phyloP scores from a whole-genome alignment of 441 rosid genomes.

The Adansonia grandidieri region DNA sequence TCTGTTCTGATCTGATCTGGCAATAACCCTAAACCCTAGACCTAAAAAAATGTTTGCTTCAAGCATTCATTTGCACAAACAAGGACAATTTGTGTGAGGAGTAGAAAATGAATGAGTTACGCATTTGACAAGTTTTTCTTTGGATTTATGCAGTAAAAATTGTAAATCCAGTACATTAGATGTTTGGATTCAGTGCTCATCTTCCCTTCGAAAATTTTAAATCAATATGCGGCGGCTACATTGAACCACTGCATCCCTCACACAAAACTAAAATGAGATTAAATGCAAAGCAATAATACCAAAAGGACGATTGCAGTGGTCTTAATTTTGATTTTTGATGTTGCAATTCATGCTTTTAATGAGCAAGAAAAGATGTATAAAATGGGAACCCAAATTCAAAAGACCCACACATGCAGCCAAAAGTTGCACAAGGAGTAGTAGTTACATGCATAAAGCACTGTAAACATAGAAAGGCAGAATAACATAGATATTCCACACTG shows the following conservation, averaged over 20 bases:
- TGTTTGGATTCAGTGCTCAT: too few species aligned
- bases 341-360: too few species aligned
- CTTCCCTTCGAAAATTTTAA: too few species aligned
- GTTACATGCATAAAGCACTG: constrained; percentile 16
- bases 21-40: neutral
- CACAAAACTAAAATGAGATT: neutral
- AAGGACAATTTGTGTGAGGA: neutral
- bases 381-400: neutral
- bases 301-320: too few species aligned
- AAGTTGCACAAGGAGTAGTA: neutral
- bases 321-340: neutral
- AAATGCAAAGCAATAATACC: neutral
- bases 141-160: neutral
- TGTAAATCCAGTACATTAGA: neutral
- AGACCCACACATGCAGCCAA: neutral
- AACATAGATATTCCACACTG: constrained; percentile 35
- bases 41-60: neutral
- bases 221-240: too few species aligned
- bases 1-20: neutral
- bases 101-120: neutral
- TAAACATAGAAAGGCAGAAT: constrained; percentile 14
- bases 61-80: neutral
- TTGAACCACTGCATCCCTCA: neutral
- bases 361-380: too few species aligned
- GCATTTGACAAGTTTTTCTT: neutral